These are phyloP conservation scores for Neurospora sp. DNA, from an alignment of 495 filamentous ascomycete species.

Conservation along the genomic window DNA sequence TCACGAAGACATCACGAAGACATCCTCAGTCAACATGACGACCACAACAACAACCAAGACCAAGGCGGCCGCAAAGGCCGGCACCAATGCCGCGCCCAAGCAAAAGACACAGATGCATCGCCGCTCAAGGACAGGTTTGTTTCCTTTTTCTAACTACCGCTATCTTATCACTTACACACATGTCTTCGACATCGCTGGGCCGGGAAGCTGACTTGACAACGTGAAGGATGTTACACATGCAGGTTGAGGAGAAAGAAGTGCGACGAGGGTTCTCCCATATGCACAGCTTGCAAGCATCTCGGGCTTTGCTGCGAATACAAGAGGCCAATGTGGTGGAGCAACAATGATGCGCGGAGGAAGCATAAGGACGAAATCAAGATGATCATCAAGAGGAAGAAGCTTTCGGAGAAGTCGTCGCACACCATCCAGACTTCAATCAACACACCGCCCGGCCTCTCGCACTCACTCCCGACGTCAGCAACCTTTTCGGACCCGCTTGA, in stretches of 20 bases:
- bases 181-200: not conserved
- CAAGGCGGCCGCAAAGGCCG: constrained; percentile 43
- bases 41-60: constrained; percentile 38
- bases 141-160: not conserved
- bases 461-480: constrained; percentile 72
- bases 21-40: constrained; percentile 38
- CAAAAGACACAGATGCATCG: constrained; percentile 75
- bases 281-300: constrained; percentile 82
- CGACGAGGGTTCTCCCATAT: constrained; percentile 81
- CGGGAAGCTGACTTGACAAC: constrained; percentile 18
- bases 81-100: constrained; percentile 46
- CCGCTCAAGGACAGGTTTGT: constrained; percentile 83
- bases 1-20: constrained; percentile 39
- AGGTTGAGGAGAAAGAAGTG: constrained; percentile 94
- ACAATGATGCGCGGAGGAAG: constrained; percentile 67
- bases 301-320: constrained; percentile 89
- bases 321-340: constrained; percentile 94
- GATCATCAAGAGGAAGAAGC: constrained; percentile 94
- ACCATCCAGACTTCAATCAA: constrained; percentile 44
- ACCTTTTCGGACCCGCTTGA: constrained; percentile 64
- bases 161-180: constrained; percentile 2
- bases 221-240: constrained; percentile 91
- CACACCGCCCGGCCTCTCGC: constrained; percentile 70
- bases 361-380: constrained; percentile 95
- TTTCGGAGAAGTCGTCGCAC: constrained; percentile 69